These are phyloP conservation scores for Neurospora intermedia DNA, from an alignment of 495 filamentous ascomycete species.

Conservation along the genomic window DNA sequence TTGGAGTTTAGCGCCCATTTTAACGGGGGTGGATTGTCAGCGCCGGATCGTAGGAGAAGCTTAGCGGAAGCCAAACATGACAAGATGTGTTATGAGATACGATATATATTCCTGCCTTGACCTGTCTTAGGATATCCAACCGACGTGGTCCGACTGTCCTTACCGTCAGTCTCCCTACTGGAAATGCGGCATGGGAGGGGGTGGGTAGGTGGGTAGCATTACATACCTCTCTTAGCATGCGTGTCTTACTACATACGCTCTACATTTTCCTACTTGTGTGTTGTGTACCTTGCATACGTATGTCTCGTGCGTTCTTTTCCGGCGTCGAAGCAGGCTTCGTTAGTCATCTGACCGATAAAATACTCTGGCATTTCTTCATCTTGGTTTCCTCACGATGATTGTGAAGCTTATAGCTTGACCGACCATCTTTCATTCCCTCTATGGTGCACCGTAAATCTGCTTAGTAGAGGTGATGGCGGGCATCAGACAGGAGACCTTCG, in stretches of 20 bases:
- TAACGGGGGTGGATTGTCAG: not conserved
- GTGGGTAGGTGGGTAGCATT: not conserved
- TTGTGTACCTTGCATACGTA: not conserved
- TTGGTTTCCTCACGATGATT: not conserved
- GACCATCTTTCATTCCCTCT: not conserved
- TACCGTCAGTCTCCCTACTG: not conserved
- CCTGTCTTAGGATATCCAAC: not conserved
- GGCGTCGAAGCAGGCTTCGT: not conserved
- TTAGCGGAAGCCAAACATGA: too few relatives aligned
- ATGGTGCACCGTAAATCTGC: not conserved
- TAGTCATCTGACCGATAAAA: not conserved
- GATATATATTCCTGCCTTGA: not conserved
- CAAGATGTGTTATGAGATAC: not conserved
- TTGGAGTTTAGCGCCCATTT: too few relatives aligned
- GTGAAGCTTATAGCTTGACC: not conserved
- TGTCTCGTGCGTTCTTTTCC: not conserved
- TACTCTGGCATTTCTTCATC: not conserved
- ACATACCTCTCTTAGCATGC: not conserved
- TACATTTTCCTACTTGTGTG: not conserved
- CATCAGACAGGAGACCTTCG: not conserved
- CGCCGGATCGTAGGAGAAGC: too few relatives aligned
- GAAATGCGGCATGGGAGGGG: not conserved
- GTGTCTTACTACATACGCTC: not conserved
- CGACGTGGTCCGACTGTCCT: not conserved
- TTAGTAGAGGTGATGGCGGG: not conserved